Evolutionary conservation across 73 alveolate genomes (phyloP).

Genomic region (Symbiodinium natans): DNA sequence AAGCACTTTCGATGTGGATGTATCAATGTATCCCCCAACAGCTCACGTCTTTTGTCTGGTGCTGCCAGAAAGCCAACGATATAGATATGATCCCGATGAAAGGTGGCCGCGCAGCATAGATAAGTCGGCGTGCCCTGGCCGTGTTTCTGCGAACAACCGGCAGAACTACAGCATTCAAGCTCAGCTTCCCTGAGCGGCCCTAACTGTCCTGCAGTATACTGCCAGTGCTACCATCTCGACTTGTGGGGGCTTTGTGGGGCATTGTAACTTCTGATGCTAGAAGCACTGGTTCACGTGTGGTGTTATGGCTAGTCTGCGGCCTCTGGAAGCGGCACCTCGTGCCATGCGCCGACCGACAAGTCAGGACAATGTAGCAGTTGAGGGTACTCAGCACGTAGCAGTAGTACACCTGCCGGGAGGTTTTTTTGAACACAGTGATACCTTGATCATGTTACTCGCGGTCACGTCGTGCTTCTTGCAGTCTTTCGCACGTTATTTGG

Average conservation of each 20-base stretch:
- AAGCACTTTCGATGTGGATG: background rate
- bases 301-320: background rate
- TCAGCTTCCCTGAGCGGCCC: background rate
- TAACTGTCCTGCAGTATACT: too few species aligned
- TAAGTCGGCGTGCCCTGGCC: conserved; percentile 59
- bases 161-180: background rate
- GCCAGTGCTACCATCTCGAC: too few species aligned
- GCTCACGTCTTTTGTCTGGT: background rate
- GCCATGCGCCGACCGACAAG: conserved; percentile 33
- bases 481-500: too few species aligned
- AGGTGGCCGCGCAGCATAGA: conserved; percentile 50
- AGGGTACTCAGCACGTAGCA: conserved; percentile 26
- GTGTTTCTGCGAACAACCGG: background rate
- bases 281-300: too few species aligned
- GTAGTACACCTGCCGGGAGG: conserved; percentile 12
- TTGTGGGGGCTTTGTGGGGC: too few species aligned
- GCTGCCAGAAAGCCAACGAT: conserved; percentile 4
- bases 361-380: conserved; percentile 34
- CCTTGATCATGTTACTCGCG: background rate
- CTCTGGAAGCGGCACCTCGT: conserved; percentile 46
- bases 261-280: too few species aligned
- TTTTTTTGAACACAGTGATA: background rate
- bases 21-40: background rate
- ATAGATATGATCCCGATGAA: conserved; percentile 28
- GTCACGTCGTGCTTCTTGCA: too few species aligned